Base-by-base conservation (phyloP, 1,139 yeast genomes). In the Yamadazyma kanchanaburiensis region DNA sequence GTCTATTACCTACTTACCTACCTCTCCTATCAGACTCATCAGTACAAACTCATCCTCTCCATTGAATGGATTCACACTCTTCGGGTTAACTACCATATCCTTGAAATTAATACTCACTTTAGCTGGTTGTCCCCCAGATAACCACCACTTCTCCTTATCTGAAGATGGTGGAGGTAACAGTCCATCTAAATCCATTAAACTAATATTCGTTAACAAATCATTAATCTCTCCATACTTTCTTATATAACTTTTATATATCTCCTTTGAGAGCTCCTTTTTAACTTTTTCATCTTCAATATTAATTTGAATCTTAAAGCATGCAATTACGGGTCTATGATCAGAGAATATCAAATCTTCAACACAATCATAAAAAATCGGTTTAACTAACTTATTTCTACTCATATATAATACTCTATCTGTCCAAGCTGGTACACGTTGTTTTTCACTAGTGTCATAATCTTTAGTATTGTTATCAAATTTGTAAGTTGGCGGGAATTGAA, bases 371-470 rank as follows among this genome's bases (percentile, higher is more conserved):
- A 68, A 60, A 13, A 74, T 47, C 46, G 85, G 96, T 34, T 70
- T 73, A 37, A 91, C 52, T 16, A 70, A 61, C 33, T 74, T 73
- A 14, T 77, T 74, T 28, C 78, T 59, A 12, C 73, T 58, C 39
- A 54, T 35, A 35, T 48, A 51, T 13, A 83, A 55, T 14, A 82
- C 70, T 28, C 96, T 68, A 55, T 91, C 98, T 6, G 97, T 89
- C 98, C 98, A 91, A 0, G 97, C 91, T 1, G 98, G 98, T 1
- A 87, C 78, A 44, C 98, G 73, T 46, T 83, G 91, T 55, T 91
- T 91, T 49, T 89, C 97, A 26, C 94, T 82, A 3, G 89, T 70
- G 49, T 88, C 96, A 44, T 91, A 91, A 10, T 49, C 56, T 39
- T 74, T 72, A 1, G 88, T 76, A 3, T 94, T 94, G 37, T 83